phyloP scores from a whole-genome alignment of 1,284 basidiomycete species.

The Earliella scabrosa region DNA sequence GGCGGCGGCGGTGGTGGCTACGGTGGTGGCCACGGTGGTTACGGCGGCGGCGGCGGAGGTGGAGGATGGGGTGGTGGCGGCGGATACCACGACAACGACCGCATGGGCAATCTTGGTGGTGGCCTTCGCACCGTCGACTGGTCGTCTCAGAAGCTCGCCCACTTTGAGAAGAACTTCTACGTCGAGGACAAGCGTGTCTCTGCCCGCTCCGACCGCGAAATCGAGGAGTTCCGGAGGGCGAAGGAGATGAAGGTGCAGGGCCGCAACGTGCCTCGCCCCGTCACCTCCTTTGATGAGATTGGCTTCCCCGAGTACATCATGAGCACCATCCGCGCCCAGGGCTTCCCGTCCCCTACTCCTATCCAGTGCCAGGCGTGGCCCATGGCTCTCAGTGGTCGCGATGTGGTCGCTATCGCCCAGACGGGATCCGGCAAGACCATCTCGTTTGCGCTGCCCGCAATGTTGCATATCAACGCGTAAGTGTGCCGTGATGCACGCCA shows the following conservation, averaged over 20 bases:
- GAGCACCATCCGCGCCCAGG: constrained; percentile 91
- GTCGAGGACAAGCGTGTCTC: constrained; percentile 89
- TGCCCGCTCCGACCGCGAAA: constrained; percentile 81
- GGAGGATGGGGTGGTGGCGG: constrained; percentile 60
- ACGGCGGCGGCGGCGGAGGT: constrained; percentile 47
- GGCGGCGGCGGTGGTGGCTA: no score
- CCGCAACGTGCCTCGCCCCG: constrained; percentile 85
- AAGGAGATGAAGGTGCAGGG: constrained; percentile 98
- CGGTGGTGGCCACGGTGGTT: constrained; percentile 32
- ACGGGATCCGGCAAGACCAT: constrained; percentile 98
- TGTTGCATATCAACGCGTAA: constrained; percentile 99
- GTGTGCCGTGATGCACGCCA: constrained; percentile 34
- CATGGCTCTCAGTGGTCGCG: constrained; percentile 93
- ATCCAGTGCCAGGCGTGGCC: constrained; percentile 99
- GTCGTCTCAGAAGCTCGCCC: constrained; percentile 72
- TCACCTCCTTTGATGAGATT: constrained; percentile 92
- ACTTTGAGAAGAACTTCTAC: constrained; percentile 98
- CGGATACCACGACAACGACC: constrained; percentile 66
- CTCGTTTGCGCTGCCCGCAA: constrained; percentile 96
- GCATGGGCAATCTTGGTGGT: constrained; percentile 85
- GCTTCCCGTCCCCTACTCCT: constrained; percentile 88
- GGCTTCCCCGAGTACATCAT: constrained; percentile 97
- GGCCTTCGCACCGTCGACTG: constrained; percentile 89
- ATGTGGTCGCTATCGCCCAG: constrained; percentile 96
- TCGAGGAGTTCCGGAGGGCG: constrained; percentile 82